phyloP scores from a whole-genome alignment of 2,329 filamentous ascomycete genomes.

The Apiospora aurea region DNA sequence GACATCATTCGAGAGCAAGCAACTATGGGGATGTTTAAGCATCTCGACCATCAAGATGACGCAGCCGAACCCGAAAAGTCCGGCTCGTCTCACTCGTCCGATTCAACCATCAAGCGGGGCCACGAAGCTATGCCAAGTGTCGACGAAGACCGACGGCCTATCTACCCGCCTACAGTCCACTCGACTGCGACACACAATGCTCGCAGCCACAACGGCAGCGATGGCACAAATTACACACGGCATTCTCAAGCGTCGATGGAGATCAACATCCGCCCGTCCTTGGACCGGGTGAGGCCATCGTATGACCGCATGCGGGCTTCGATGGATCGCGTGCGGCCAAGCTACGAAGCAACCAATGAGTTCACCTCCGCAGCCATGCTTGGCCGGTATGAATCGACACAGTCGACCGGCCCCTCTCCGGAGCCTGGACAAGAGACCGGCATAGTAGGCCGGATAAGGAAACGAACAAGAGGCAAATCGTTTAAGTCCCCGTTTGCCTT shows the following conservation, averaged over 20 bases:
- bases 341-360: constrained; percentile 87
- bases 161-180: constrained; percentile 87
- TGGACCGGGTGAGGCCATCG: constrained; percentile 79
- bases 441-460: constrained; percentile 42
- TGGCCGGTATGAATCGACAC: constrained; percentile 80
- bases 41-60: constrained; percentile 56
- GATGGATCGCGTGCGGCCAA: constrained; percentile 83
- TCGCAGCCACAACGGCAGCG: constrained; percentile 88
- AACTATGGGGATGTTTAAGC: constrained; percentile 79
- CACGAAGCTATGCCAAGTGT: constrained; percentile 68
- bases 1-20: constrained; percentile 97
- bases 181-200: constrained; percentile 73
- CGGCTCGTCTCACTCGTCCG: constrained; percentile 53
- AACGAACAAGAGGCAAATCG: constrained; percentile 44
- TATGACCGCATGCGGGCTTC: constrained; percentile 86
- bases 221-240: constrained; percentile 88
- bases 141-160: constrained; percentile 88
- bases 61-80: constrained; percentile 41
- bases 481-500: constrained; percentile 43
- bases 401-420: constrained; percentile 47
- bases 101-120: constrained; percentile 62
- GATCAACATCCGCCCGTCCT: constrained; percentile 58
- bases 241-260: constrained; percentile 67
- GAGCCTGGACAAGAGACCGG: constrained; percentile 33
- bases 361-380: constrained; percentile 91